Evolutionary conservation across 768 basidiomycete genomes (phyloP), one percentile per base, ranked within the genome.

Genomic region (Mrakia gelida): DNA sequence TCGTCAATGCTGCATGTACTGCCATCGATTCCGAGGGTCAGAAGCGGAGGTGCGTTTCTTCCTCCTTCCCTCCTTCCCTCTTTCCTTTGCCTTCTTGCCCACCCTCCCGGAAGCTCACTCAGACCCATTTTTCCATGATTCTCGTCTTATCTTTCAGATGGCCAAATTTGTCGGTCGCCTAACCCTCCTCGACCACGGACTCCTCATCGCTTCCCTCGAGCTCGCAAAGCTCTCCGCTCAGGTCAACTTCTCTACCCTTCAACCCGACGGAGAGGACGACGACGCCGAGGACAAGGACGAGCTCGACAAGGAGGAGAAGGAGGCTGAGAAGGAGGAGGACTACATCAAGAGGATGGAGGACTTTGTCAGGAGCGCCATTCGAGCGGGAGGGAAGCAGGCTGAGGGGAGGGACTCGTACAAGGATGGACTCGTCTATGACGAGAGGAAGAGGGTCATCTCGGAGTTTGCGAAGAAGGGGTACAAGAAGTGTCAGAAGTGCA

Each of bases 1-100:
- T 30, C 90, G 95, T 77, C 91, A 91, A 54, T 90, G 90, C 21
- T 99, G 97, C 86, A 85, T 96, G 84, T 98, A 92, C 85, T 99
- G 97, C 85, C 97, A 99, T 84, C 88, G 87, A 80, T 97, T 98
- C 85, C 94, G 95, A 86, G 85, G 91, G 82, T 88, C 88, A 80
- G 88, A 90, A 82, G 87, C 89, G n/a, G 87, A 89, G 85, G 93
- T 94, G 61, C 76, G 84, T 71, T 34, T 45, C 26, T 16, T 59
- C 18, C 49, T 49, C 28, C 52, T 45, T 30, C 45, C 15, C 28
- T n/a, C 18, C 76, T 73, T 65, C 52, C 21, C 38, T 8, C 61
- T 21, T 41, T 11, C 72, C 45, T 71, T n/a, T 68, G 49, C 13
- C 7, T 73, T 68, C 43, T 3, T 43, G 68, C 28, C 56, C 34